A percentile compares a stretch with the other conserved stretches of the same genome.
Evolutionary conservation across 1,139 yeast genomes (phyloP).

Genomic region (Hanseniaspora sp.): DNA sequence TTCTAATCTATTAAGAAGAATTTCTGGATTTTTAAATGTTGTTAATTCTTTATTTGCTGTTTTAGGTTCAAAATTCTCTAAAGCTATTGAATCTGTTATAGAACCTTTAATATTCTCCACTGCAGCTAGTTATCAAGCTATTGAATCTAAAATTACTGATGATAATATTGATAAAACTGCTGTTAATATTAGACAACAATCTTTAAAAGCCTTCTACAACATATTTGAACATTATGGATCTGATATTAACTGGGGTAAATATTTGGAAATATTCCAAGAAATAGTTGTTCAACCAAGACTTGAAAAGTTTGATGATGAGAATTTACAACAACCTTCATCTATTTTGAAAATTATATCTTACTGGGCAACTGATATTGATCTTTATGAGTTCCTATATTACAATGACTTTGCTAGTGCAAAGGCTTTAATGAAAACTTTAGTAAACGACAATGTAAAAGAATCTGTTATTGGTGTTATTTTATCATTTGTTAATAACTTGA

Average conservation of each 20-base stretch:
- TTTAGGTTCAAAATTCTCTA: constrained; percentile 49
- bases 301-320: constrained; percentile 56
- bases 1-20: constrained; percentile 36
- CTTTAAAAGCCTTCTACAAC: constrained; percentile 46
- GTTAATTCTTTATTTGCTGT: constrained; percentile 51
- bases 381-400: constrained; percentile 44
- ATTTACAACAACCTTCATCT: constrained; percentile 73
- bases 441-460: constrained; percentile 52
- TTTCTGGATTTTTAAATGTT: constrained; percentile 63
- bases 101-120: constrained; percentile 52
- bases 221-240: constrained; percentile 42
- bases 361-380: constrained; percentile 46
- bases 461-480: constrained; percentile 49
- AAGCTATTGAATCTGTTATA: constrained; percentile 42
- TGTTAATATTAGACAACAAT: constrained; percentile 47
- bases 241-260: constrained; percentile 45
- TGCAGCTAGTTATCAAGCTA: constrained; percentile 42
- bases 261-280: constrained; percentile 42
- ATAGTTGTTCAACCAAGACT: constrained; percentile 57
- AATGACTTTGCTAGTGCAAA: constrained; percentile 47
- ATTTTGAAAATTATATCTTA: constrained; percentile 54
- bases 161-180: constrained; percentile 37
- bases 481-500: constrained; percentile 43
- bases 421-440: constrained; percentile 47
- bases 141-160: constrained; percentile 29